Conservation (phyloP, 2,329 filamentous ascomycete genomes). For the Claviceps fusiformis region DNA sequence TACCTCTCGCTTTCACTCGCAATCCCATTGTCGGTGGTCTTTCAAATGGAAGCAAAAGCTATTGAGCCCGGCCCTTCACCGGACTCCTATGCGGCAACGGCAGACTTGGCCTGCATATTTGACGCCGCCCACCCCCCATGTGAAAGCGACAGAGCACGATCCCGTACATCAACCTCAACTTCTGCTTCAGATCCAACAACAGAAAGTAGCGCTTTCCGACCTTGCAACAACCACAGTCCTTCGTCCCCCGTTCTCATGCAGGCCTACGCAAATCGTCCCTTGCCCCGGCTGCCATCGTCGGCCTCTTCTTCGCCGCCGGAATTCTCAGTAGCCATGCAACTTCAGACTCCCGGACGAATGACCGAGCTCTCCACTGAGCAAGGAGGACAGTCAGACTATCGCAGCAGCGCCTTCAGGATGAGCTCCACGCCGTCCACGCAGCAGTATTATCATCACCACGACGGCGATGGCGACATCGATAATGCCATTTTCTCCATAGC, state of each 20-base stretch:
- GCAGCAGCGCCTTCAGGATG: not conserved
- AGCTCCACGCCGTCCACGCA: not conserved
- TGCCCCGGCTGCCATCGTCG: constrained; percentile 10
- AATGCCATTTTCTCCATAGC: not conserved
- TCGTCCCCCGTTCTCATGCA: constrained; percentile 6
- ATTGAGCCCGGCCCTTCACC: not conserved
- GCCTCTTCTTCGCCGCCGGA: not conserved
- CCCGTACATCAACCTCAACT: not conserved
- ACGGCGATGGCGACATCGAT: not conserved
- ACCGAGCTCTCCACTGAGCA: not conserved
- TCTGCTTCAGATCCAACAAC: not conserved
- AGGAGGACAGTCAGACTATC: not conserved
- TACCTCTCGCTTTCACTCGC: not conserved
- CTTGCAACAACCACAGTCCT: constrained; percentile 1
- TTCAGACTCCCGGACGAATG: not conserved
- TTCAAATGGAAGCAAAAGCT: not conserved
- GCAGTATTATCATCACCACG: not conserved
- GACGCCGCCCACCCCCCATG: not conserved
- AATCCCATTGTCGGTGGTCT: not conserved
- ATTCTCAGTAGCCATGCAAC: not conserved
- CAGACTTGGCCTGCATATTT: not conserved
- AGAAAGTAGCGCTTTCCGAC: not conserved
- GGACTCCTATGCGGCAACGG: not conserved
- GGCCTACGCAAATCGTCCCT: constrained; percentile 10
- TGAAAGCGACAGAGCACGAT: not conserved